Evolutionary conservation across 306 rosid species (phyloP).

Genomic region (Castanospermum australe): DNA sequence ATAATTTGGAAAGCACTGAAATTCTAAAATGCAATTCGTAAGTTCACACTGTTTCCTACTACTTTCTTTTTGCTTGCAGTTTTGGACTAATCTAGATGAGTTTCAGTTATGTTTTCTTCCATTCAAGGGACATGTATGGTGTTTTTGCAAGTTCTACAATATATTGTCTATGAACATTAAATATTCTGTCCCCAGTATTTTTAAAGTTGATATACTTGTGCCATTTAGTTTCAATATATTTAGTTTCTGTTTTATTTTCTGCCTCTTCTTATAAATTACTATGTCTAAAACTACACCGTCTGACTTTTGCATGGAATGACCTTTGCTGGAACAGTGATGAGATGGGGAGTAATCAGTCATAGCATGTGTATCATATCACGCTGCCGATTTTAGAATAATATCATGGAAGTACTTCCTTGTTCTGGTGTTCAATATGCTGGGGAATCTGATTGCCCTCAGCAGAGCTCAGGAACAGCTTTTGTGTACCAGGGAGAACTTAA

Average conservation of each 20-base stretch:
- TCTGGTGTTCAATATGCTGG: conserved; percentile 51
- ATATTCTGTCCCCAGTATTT: background rate
- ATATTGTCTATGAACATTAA: background rate
- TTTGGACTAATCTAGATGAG: background rate
- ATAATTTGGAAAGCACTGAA: background rate
- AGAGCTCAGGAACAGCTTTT: conserved; percentile 40
- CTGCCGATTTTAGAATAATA: conserved; percentile 19
- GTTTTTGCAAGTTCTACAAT: background rate
- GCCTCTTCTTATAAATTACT: background rate
- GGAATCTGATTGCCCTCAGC: conserved; percentile 56
- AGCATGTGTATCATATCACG: conserved; percentile 27
- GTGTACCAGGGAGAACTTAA: conserved; percentile 36
- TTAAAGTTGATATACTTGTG: background rate
- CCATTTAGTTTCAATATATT: background rate
- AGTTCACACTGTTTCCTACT: background rate
- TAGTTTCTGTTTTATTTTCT: background rate
- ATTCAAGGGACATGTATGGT: background rate
- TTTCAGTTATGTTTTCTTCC: background rate
- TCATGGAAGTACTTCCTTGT: conserved; percentile 75
- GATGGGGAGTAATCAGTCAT: conserved; percentile 19
- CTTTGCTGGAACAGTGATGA: conserved; percentile 37
- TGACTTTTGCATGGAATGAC: conserved; percentile 17
- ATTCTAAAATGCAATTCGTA: background rate
- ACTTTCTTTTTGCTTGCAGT: background rate
- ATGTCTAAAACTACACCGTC: background rate